Base-by-base conservation (phyloP, 2,329 filamentous ascomycete genomes). In the Capronia epimyces region DNA sequence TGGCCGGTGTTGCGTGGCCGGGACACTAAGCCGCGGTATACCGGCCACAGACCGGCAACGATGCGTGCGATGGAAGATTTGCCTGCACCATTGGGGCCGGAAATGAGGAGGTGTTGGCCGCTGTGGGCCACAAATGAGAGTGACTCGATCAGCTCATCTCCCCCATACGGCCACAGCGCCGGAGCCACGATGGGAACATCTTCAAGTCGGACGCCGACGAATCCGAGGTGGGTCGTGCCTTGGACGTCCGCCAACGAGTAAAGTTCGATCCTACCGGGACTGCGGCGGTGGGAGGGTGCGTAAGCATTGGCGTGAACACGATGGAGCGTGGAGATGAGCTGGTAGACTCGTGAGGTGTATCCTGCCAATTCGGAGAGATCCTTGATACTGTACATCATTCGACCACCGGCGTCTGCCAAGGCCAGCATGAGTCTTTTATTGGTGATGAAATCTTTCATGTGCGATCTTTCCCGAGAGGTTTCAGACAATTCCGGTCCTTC, bases 381-480 rank as follows among this genome's bases (percentile, higher is more conserved):
- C 71, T 98, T 98, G 75, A 98, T 95, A 56, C 87, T 93, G 74
- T 98, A 98, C 93, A 98, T 98, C 89, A 98, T 96, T 41, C 93
- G 81, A 21, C 91, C 91, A 52, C 93, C 93, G 1, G 93, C 93
- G 69, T 98, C 93, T 8, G 93, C 93, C 31, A 98, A 79, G 13
- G 91, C 97, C 25, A 98, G 79, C 93, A 98, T 97, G 32, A 98
- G 83, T 3, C 93, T 83, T 70, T 98, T 97, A 73, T 98, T 98
- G 10, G 93, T 98, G 70, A 98, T 96, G 70, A 98, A 98, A 27
- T 95, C 89, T 72, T 94, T 93, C 88, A 97, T 98, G 34, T 94
- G 87, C 50, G 84, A 83, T 41, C 87, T 81, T 67, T 95, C 88
- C 22, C 86, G 80, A 22, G 80, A 78, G 22, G 75, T 75, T 32